A percentile compares a stretch with the other conserved stretches of the same genome.
These are phyloP conservation scores for Rhynchosporium secalis DNA, from an alignment of 2,329 filamentous ascomycete genomes.

Conservation along the genomic window DNA sequence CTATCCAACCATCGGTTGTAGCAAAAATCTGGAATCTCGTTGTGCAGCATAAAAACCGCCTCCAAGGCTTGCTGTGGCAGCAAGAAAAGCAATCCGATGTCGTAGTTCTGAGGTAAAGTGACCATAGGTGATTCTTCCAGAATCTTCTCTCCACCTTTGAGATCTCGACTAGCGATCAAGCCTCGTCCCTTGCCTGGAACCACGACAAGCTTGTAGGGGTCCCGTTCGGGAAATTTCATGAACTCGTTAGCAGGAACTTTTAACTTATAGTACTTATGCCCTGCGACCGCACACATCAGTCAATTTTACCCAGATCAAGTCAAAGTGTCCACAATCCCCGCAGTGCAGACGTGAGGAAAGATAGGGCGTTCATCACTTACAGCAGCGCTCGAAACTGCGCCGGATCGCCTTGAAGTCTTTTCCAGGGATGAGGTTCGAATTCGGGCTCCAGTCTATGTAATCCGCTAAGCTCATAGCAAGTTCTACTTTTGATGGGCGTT, in stretches of 20 bases:
- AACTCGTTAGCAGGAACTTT: neutral
- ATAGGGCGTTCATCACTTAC: no score
- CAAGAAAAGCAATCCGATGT: neutral
- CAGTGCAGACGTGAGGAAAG: no score
- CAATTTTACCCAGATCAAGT: no score
- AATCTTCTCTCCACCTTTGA: neutral
- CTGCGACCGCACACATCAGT: no score
- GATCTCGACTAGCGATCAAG: neutral
- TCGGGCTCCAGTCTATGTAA: no score
- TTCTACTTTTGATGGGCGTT: no score
- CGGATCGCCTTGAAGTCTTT: no score
- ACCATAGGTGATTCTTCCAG: neutral
- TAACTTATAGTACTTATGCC: no score
- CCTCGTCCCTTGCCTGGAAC: neutral
- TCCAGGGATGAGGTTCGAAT: no score
- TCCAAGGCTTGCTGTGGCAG: neutral
- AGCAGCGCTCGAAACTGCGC: no score
- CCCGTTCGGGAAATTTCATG: neutral
- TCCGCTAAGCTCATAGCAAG: no score
- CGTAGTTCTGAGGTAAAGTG: neutral
- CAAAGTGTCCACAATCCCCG: no score
- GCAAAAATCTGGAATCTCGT: neutral
- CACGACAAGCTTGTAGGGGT: neutral
- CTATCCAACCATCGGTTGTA: neutral
- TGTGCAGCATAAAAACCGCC: neutral